Percentiles rank a stretch among this genome's conserved stretches.
These are phyloP conservation scores for Hypoxylon sp. DNA, from an alignment of 2,329 filamentous ascomycete species.

Conservation along the genomic window DNA sequence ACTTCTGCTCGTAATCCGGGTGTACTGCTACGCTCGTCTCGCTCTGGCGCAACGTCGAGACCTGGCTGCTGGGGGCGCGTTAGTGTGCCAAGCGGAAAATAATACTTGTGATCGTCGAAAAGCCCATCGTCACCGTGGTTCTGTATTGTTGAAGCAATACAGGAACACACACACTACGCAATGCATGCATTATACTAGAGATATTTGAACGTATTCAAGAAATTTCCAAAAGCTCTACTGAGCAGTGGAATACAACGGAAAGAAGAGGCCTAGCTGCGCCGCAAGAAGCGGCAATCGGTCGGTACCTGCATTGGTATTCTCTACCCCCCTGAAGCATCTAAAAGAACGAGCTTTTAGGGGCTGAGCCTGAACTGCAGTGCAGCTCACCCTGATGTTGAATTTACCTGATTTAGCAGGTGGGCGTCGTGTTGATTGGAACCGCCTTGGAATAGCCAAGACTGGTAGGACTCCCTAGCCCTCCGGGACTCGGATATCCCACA, in stretches of 20 bases:
- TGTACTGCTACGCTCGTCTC: slow-evolving; percentile 41
- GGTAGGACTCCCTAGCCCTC: slow-evolving; percentile 19
- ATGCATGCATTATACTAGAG: slow-evolving; percentile 10
- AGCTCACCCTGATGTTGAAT: slow-evolving; percentile 21
- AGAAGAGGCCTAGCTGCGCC: slow-evolving; percentile 12
- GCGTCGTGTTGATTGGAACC: slow-evolving; percentile 15
- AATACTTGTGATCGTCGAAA: slow-evolving; percentile 46
- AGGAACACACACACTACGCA: slow-evolving; percentile 8
- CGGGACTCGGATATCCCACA: background rate
- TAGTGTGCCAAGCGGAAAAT: slow-evolving; percentile 38
- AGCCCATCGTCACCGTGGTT: slow-evolving; percentile 34
- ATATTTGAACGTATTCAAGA: slow-evolving; percentile 2
- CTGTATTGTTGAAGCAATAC: slow-evolving; percentile 39
- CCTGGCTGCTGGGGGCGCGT: slow-evolving; percentile 33
- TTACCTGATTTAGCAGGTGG: slow-evolving; percentile 13
- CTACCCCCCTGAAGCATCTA: slow-evolving; percentile 14
- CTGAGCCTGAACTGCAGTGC: slow-evolving; percentile 2
- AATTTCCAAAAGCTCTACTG: background rate
- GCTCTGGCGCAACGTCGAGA: slow-evolving; percentile 39
- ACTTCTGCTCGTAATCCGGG: slow-evolving; percentile 44
- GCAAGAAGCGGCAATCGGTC: slow-evolving; percentile 9
- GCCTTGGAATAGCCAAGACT: slow-evolving; percentile 12
- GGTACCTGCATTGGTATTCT: slow-evolving; percentile 1
- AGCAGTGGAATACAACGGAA: background rate
- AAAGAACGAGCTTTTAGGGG: slow-evolving; percentile 13